Percentiles rank a stretch among this genome's conserved stretches.
phyloP scores from a whole-genome alignment of 2,329 filamentous ascomycete genomes.

The Fusarium chuoi region DNA sequence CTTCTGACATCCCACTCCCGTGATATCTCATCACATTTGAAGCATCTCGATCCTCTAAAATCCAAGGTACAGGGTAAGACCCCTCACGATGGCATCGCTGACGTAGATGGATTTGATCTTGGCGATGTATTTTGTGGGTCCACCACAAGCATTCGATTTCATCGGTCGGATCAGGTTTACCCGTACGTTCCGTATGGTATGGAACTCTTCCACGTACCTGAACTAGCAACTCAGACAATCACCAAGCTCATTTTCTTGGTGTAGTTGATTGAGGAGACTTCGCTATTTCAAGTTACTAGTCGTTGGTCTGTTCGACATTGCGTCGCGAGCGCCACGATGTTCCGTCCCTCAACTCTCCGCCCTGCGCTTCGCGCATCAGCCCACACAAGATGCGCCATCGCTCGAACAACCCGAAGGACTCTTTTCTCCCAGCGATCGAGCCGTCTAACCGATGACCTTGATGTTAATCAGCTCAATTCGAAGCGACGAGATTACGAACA shows the following conservation, averaged over 20 bases:
- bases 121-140: slow-evolving; percentile 18
- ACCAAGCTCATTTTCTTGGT: slow-evolving; percentile 2
- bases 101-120: slow-evolving; percentile 19
- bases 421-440: slow-evolving; percentile 45
- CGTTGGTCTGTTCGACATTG: slow-evolving; percentile 1
- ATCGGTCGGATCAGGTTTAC: slow-evolving; percentile 30
- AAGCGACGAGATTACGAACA: slow-evolving; percentile 61
- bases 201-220: slow-evolving; percentile 2
- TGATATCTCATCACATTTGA: not conserved
- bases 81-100: slow-evolving; percentile 29
- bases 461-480: slow-evolving; percentile 60
- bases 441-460: slow-evolving; percentile 59
- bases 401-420: slow-evolving; percentile 40
- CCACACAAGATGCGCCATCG: slow-evolving; percentile 37
- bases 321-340: slow-evolving; percentile 39
- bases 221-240: slow-evolving; percentile 11
- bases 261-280: not conserved
- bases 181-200: slow-evolving; percentile 20
- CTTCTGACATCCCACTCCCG: not conserved
- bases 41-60: not conserved
- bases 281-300: not conserved
- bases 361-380: slow-evolving; percentile 42
- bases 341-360: slow-evolving; percentile 47
- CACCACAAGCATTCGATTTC: not conserved
- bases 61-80: slow-evolving; percentile 26